A percentile compares a stretch with the other conserved stretches of the same genome.
Evolutionary conservation across 331 rosid genomes (phyloP).

Genomic region (Quercus phellos): DNA sequence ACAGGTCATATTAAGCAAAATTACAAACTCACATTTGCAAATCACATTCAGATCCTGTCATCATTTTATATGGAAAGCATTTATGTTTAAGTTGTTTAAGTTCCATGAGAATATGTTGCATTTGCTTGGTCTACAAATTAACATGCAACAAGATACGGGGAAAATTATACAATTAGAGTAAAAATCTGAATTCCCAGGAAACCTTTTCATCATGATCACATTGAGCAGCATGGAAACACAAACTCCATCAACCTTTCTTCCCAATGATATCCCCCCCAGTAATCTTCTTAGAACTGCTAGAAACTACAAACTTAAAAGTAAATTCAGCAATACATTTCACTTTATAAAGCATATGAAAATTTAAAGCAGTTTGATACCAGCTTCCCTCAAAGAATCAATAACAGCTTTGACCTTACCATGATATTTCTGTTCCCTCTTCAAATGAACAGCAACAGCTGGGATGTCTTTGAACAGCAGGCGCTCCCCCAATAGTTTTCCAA

Average conservation of each 20-base stretch:
- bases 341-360: not conserved
- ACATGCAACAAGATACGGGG: not conserved
- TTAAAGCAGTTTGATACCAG: conserved; percentile 66
- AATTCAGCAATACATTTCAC: not conserved
- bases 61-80: not conserved
- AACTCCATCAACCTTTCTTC: not conserved
- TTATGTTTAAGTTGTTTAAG: not conserved
- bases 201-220: not conserved
- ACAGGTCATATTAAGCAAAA: not conserved
- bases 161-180: not conserved
- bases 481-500: conserved; percentile 74
- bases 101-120: not conserved
- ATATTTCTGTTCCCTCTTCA: conserved; percentile 80
- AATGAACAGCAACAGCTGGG: conserved; percentile 65
- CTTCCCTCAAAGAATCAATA: conserved; percentile 55
- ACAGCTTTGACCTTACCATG: conserved; percentile 89
- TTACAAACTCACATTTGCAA: not conserved
- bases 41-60: not conserved
- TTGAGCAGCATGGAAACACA: not conserved
- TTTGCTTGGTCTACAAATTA: not conserved
- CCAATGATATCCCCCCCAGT: not conserved
- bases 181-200: not conserved
- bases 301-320: not conserved
- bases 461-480: conserved; percentile 64
- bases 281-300: not conserved